Percentiles rank a stretch among this genome's conserved stretches.
phyloP scores from a whole-genome alignment of 192 early-diverging fungal genomes.

The Coemansia sp. region DNA sequence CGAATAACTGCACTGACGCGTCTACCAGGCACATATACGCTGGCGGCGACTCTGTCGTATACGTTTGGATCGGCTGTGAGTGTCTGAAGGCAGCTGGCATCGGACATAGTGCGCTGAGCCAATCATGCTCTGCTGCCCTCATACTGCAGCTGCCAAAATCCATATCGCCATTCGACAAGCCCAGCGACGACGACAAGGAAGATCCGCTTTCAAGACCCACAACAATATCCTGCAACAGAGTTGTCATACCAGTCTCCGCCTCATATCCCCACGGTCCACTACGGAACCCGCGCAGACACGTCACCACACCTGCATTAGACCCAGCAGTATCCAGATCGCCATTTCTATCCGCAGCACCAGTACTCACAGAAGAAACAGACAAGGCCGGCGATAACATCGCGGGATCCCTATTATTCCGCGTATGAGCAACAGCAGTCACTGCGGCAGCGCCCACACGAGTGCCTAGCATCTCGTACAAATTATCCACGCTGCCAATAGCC shows the following conservation, averaged over 20 bases:
- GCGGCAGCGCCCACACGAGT: constrained; percentile 14
- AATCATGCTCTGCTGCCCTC: constrained; percentile 33
- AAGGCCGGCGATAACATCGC: background rate
- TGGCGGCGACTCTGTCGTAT: constrained; percentile 6
- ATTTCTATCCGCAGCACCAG: background rate
- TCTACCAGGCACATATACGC: constrained; percentile 68
- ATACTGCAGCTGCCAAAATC: constrained; percentile 31
- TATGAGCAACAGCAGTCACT: background rate
- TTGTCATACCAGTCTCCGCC: constrained; percentile 39
- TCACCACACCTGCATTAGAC: background rate
- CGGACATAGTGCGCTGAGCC: constrained; percentile 16
- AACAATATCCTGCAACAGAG: constrained; percentile 26
- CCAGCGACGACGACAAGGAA: background rate
- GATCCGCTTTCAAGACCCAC: background rate
- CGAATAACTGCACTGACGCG: constrained; percentile 76
- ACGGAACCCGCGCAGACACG: constrained; percentile 26
- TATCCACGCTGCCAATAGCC: constrained; percentile 25
- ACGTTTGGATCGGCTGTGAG: background rate
- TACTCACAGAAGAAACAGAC: background rate
- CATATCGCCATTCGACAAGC: background rate
- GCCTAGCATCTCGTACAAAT: constrained; percentile 25
- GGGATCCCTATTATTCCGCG: background rate
- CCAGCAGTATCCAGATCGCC: background rate
- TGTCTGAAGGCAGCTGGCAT: background rate
- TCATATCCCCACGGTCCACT: constrained; percentile 51